These are phyloP conservation scores for Kuraishia cidri DNA, from an alignment of 805 yeast genomes.

Conservation along the genomic window DNA sequence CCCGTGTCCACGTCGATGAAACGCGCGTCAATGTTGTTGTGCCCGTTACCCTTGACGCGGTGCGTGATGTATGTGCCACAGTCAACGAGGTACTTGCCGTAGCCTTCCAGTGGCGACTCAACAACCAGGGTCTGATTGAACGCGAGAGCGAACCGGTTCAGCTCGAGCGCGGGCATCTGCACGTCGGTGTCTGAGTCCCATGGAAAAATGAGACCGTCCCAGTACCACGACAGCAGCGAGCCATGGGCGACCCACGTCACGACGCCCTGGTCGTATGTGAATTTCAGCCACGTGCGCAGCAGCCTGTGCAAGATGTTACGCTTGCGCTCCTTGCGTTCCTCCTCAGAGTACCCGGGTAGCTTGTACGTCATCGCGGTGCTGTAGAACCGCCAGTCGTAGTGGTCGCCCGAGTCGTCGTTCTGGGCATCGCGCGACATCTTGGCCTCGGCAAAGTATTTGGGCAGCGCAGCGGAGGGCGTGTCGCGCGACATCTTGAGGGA, in stretches of 20 bases:
- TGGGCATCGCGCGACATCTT: not conserved
- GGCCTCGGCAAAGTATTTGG: constrained; percentile 28
- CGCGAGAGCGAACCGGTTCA: constrained; percentile 33
- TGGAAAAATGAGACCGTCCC: constrained; percentile 54
- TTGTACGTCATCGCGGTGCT: constrained; percentile 13
- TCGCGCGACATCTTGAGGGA: constrained; percentile 21
- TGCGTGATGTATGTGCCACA: constrained; percentile 38
- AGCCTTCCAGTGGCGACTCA: constrained; percentile 28
- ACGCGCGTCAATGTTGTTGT: constrained; percentile 56
- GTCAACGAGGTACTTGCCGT: constrained; percentile 45
- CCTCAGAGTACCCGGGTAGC: constrained; percentile 27
- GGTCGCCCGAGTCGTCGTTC: constrained; percentile 17
- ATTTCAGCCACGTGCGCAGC: constrained; percentile 42
- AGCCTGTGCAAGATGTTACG: constrained; percentile 31
- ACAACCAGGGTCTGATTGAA: constrained; percentile 37
- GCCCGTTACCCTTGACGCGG: constrained; percentile 40
- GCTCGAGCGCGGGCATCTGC: constrained; percentile 43
- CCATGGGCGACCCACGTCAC: constrained; percentile 64
- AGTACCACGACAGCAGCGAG: constrained; percentile 51
- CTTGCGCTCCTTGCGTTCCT: constrained; percentile 20
- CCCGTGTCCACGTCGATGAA: constrained; percentile 61
- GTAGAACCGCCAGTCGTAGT: constrained; percentile 44
- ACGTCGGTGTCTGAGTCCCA: constrained; percentile 67
- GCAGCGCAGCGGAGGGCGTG: constrained; percentile 12
- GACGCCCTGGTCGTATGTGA: constrained; percentile 33